Conservation (phyloP, 352 stramenopile genomes). For the Bremia lactucae region DNA sequence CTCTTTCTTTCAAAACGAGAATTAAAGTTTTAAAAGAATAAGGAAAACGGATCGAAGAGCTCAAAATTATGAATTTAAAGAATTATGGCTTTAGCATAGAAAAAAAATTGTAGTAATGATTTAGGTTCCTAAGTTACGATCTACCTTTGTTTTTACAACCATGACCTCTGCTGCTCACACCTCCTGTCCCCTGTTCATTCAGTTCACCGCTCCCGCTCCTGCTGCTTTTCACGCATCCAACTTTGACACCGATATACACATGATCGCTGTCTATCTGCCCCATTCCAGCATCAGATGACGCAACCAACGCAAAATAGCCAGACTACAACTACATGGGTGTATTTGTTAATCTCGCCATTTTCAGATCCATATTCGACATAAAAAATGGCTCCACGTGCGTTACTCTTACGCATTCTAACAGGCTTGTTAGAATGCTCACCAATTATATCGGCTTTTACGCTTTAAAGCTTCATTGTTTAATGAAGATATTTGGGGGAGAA, state of each 20-base stretch:
- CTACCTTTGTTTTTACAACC: no score
- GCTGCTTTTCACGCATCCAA: no score
- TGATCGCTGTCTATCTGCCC: conserved; percentile 24
- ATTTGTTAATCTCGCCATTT: conserved; percentile 40
- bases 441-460: neutral
- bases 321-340: conserved; percentile 59
- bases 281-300: conserved; percentile 11
- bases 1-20: no score
- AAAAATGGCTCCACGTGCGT: conserved; percentile 56
- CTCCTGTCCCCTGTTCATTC: no score
- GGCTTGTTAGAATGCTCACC: conserved; percentile 11
- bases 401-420: conserved; percentile 57
- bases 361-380: conserved; percentile 51
- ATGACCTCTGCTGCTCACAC: no score
- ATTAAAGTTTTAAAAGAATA: no score
- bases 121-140: no score
- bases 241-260: conserved; percentile 58
- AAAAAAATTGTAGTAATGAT: no score
- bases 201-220: no score
- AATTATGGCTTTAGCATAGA: no score
- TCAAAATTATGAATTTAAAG: no score
- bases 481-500: conserved; percentile 32
- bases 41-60: no score
- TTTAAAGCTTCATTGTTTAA: conserved; percentile 1
- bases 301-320: conserved; percentile 46